Evolutionary conservation across 2,329 filamentous ascomycete genomes (phyloP).

Genomic region (Trichoderma afroharzianum): DNA sequence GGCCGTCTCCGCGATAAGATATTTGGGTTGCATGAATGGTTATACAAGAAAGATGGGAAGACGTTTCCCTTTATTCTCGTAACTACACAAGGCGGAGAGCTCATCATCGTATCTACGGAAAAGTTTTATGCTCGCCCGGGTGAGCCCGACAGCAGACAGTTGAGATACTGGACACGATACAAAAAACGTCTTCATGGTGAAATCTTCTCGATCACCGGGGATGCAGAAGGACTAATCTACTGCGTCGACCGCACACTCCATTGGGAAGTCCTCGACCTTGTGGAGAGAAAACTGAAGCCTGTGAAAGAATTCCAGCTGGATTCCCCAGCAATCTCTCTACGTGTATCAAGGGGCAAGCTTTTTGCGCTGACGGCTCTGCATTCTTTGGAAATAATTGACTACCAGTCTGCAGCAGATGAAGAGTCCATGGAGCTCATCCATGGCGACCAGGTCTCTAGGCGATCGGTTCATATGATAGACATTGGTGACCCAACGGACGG

Average conservation of each 20-base stretch:
- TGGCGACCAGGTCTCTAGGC: slow-evolving; percentile 43
- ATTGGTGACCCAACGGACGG: slow-evolving; percentile 34
- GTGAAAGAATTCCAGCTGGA: slow-evolving; percentile 47
- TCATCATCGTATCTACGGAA: slow-evolving; percentile 54
- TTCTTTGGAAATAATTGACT: slow-evolving; percentile 55
- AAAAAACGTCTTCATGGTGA: slow-evolving; percentile 44
- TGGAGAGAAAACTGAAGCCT: slow-evolving; percentile 48
- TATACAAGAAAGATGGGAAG: slow-evolving; percentile 52
- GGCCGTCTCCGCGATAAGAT: slow-evolving; percentile 57
- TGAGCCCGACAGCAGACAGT: slow-evolving; percentile 21
- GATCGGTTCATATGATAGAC: slow-evolving; percentile 45
- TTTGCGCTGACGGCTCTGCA: slow-evolving; percentile 51
- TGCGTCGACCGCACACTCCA: slow-evolving; percentile 52
- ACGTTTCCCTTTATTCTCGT: slow-evolving; percentile 62
- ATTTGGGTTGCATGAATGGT: slow-evolving; percentile 61
- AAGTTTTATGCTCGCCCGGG: slow-evolving; percentile 18
- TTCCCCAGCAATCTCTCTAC: slow-evolving; percentile 50
- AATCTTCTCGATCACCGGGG: slow-evolving; percentile 54
- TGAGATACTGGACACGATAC: slow-evolving; percentile 54
- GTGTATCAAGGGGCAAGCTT: slow-evolving; percentile 45
- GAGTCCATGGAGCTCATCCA: slow-evolving; percentile 40
- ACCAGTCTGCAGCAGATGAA: slow-evolving; percentile 34
- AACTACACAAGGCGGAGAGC: slow-evolving; percentile 49
- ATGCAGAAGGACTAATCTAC: slow-evolving; percentile 54
- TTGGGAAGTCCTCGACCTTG: slow-evolving; percentile 52